A percentile compares a stretch with the other conserved stretches of the same genome.
Conservation (phyloP, 2,329 filamentous ascomycete genomes). For the Trichoderma arundinaceum region DNA sequence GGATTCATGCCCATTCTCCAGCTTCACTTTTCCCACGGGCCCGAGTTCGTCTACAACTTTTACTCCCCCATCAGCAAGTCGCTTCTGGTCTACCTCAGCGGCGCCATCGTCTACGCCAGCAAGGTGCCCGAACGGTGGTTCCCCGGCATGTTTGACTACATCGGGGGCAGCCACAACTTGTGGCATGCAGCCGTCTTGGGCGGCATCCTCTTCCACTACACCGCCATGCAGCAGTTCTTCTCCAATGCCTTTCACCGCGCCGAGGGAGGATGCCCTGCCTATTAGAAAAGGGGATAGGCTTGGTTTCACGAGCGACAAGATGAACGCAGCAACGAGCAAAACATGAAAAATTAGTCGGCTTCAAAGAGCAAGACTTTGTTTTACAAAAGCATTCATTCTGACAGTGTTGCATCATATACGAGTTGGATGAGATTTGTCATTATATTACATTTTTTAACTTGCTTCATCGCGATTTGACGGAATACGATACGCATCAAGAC, state of each 20-base stretch:
- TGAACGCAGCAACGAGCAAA: background rate
- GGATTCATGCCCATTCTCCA: slow-evolving; percentile 90
- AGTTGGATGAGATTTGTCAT: too few relatives aligned
- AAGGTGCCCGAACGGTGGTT: slow-evolving; percentile 93
- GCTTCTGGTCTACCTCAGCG: slow-evolving; percentile 81
- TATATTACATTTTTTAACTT: too few relatives aligned
- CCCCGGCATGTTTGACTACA: slow-evolving; percentile 92
- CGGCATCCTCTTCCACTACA: slow-evolving; percentile 96
- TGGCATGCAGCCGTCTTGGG: slow-evolving; percentile 96
- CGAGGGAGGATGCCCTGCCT: slow-evolving; percentile 61
- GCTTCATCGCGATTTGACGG: too few relatives aligned
- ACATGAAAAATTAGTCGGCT: too few relatives aligned
- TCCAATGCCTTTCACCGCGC: slow-evolving; percentile 74
- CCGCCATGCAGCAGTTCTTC: slow-evolving; percentile 95
- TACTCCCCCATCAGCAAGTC: slow-evolving; percentile 88
- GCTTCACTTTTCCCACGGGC: slow-evolving; percentile 76
- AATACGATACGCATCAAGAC: too few relatives aligned
- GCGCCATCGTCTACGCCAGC: slow-evolving; percentile 86
- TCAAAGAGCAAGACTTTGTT: too few relatives aligned
- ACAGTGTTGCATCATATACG: too few relatives aligned
- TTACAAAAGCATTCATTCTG: too few relatives aligned
- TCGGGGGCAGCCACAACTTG: slow-evolving; percentile 94
- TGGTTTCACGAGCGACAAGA: background rate
- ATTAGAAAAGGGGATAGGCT: slow-evolving; percentile 41
- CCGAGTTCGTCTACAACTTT: slow-evolving; percentile 84